Evolutionary conservation across 805 yeast species (phyloP), one percentile per base, ranked within the genome.

Genomic region (Wickerhamomyces canadensis): DNA sequence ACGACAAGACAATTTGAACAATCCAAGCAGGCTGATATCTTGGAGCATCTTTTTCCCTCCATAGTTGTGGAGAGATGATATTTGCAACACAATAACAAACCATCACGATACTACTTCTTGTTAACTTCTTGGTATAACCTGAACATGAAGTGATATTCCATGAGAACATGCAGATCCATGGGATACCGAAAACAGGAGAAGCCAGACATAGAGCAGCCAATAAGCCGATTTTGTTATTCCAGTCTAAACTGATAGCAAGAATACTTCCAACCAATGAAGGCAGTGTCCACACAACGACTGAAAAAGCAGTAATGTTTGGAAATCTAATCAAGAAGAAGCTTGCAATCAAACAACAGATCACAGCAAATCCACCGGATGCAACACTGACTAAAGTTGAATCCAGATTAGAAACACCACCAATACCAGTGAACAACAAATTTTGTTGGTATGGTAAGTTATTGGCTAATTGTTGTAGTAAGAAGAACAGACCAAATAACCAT

Each of bases 381-480:
- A 71, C 78, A 11, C 74, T 64, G 5, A 74, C 77, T 30, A 75
- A 58, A 0, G 78, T 73, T 1, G 80, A 64, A 41, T 62, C 67
- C 48, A 71, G 56, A 40, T 59, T 66, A 16, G 62, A 54, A 23
- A 61, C 58, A 23, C 67, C 67, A 49, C 74, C 74, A 50, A 76
- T 61, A 35, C 64, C 64, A 25, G 59, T 64, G 41, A 64, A 76
- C 21, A 76, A 50, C 31, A 74, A 45, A 31, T 70, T 70, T 41
- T 72, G 76, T 47, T 75, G 80, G 45, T 71, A 75, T 5, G 74
- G 60, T 36, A 75, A 52, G 49, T 72, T 72, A 43, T 76, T 76
- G 1, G 78, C 76, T 38, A 76, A 54, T 56, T 67, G 72, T 44
- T 65, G 67, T 19, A 70, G 54, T 13, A 76, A 57, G 43, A 65